A percentile compares a stretch with the other conserved stretches of the same genome.
phyloP scores from a whole-genome alignment of 441 rosid species.

The Eutrema salsugineum region DNA sequence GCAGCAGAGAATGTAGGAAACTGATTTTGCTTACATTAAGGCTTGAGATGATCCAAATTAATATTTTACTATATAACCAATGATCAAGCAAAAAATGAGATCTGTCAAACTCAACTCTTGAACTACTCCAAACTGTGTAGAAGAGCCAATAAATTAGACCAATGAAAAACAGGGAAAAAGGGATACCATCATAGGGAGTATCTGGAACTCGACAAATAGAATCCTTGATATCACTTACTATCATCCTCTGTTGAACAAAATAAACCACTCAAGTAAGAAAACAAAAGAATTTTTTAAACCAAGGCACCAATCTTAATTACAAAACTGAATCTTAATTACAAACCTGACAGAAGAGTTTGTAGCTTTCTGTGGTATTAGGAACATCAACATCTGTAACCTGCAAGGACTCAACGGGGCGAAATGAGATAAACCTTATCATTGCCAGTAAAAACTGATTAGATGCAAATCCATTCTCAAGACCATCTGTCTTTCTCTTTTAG shows the following conservation, averaged over 20 bases:
- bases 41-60: background rate
- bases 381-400: conserved; percentile 77
- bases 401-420: conserved; percentile 8
- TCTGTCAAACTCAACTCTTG: background rate
- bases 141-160: background rate
- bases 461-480: background rate
- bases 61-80: background rate
- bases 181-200: conserved; percentile 86
- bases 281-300: background rate
- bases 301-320: conserved; percentile 16
- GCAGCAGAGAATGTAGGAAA: background rate
- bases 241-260: conserved; percentile 58
- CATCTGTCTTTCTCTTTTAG: background rate
- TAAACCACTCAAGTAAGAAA: conserved; percentile 16
- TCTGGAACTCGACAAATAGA: conserved; percentile 94
- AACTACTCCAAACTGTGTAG: background rate
- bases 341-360: conserved; percentile 85
- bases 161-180: background rate
- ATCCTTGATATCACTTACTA: conserved; percentile 93
- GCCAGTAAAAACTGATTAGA: background rate
- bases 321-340: conserved; percentile 50
- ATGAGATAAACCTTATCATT: background rate
- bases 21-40: background rate
- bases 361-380: conserved; percentile 86
- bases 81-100: background rate